Conservation (phyloP, 1,284 basidiomycete genomes). For the Pseudozyma sp. region DNA sequence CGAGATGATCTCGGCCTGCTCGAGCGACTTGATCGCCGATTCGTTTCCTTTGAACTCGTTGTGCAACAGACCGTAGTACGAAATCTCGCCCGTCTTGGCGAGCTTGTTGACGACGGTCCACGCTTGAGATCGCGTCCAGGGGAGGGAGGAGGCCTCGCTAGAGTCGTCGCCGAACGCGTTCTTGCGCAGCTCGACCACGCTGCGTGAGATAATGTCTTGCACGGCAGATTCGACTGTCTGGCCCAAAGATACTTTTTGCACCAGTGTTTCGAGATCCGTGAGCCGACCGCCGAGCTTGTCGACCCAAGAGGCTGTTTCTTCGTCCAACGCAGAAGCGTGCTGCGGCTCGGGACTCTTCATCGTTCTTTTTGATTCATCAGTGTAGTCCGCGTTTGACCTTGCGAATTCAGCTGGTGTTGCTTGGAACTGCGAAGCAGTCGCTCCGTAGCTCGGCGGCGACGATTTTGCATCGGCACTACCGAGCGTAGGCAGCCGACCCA, state of each 20-base stretch:
- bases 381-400: slow-evolving; percentile 5
- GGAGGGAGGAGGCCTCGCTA: slow-evolving; percentile 83
- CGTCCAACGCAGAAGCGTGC: slow-evolving; percentile 30
- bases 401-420: slow-evolving; percentile 7
- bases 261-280: slow-evolving; percentile 61
- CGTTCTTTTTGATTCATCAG: neutral
- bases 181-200: slow-evolving; percentile 86
- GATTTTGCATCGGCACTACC: neutral
- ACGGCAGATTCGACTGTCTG: slow-evolving; percentile 58
- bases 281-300: slow-evolving; percentile 65
- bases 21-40: slow-evolving; percentile 81
- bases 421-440: slow-evolving; percentile 1
- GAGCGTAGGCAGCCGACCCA: slow-evolving; percentile 67
- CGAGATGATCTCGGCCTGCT: slow-evolving; percentile 87
- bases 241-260: slow-evolving; percentile 60
- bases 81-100: slow-evolving; percentile 78
- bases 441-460: slow-evolving; percentile 11
- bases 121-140: slow-evolving; percentile 88
- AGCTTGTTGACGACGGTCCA: slow-evolving; percentile 86
- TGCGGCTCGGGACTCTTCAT: slow-evolving; percentile 3
- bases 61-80: slow-evolving; percentile 84
- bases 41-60: slow-evolving; percentile 94
- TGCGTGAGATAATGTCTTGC: slow-evolving; percentile 74
- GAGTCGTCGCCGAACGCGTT: slow-evolving; percentile 89
- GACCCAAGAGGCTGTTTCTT: slow-evolving; percentile 55